Evolutionary conservation across 2,329 filamentous ascomycete species (phyloP).

Genomic region (Penicillium hordei): DNA sequence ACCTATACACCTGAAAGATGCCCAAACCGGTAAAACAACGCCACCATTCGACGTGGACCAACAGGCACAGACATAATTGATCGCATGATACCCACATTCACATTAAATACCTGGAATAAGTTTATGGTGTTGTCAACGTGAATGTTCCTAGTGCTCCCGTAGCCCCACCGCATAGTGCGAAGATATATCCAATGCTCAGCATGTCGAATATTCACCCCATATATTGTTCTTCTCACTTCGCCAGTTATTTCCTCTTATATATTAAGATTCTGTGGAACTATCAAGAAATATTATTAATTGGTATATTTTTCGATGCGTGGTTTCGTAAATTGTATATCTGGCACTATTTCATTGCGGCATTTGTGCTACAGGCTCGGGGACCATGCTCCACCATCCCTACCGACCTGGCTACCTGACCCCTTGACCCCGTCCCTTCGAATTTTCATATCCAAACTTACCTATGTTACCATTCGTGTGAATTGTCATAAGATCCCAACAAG

Average conservation of each 20-base stretch:
- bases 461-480: background rate
- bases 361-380: conserved; percentile 8
- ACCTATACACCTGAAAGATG: background rate
- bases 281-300: background rate
- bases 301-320: background rate
- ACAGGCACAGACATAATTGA: background rate
- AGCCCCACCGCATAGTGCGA: background rate
- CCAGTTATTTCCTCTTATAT: background rate
- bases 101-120: background rate
- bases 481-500: background rate
- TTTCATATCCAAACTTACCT: background rate
- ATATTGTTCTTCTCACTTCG: background rate
- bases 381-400: background rate
- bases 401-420: background rate
- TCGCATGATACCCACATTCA: background rate
- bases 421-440: background rate
- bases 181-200: background rate
- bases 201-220: background rate
- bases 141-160: background rate
- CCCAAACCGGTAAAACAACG: background rate
- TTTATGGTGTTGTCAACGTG: background rate
- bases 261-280: background rate
- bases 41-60: conserved; percentile 4
- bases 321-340: background rate
- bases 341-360: background rate